phyloP scores from a whole-genome alignment of 208 protist genomes.

The Trypanosoma congolense region DNA sequence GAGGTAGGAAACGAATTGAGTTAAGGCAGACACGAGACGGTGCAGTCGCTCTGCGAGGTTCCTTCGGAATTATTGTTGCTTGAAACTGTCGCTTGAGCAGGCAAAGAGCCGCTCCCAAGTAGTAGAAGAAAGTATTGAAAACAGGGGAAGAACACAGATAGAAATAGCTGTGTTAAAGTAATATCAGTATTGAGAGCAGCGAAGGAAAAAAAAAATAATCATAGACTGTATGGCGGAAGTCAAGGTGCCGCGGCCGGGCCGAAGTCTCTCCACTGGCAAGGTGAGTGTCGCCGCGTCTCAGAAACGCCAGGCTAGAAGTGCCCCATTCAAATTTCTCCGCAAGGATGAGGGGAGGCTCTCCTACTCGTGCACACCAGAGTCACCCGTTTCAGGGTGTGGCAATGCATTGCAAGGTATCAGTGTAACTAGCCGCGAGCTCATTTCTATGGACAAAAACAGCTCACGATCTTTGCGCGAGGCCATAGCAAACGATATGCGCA shows the following conservation, averaged over 20 bases:
- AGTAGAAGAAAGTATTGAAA: no score
- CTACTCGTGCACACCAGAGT: constrained; percentile 30
- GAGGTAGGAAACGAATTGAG: no score
- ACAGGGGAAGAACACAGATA: no score
- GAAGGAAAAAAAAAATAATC: no score
- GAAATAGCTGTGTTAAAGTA: no score
- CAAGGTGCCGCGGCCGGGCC: constrained; percentile 9
- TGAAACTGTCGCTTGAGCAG: no score
- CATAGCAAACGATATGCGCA: constrained; percentile 84
- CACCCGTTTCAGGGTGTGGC: constrained; percentile 1
- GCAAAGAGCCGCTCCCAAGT: no score
- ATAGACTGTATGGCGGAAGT: constrained; percentile 16
- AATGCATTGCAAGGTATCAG: constrained; percentile 5
- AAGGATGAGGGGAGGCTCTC: constrained; percentile 81
- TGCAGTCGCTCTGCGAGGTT: no score
- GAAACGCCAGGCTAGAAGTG: constrained; percentile 65
- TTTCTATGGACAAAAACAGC: constrained; percentile 41
- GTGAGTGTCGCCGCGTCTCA: constrained; percentile 60
- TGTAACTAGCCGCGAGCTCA: constrained; percentile 10
- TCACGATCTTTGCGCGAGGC: constrained; percentile 73
- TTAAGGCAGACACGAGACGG: no score
- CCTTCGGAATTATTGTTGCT: no score
- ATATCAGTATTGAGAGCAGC: neutral
- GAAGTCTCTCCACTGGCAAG: constrained; percentile 20
- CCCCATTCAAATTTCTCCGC: constrained; percentile 76